Evolutionary conservation across 139 green algal species (phyloP).

Genomic region (Ostreobium quekettii): DNA sequence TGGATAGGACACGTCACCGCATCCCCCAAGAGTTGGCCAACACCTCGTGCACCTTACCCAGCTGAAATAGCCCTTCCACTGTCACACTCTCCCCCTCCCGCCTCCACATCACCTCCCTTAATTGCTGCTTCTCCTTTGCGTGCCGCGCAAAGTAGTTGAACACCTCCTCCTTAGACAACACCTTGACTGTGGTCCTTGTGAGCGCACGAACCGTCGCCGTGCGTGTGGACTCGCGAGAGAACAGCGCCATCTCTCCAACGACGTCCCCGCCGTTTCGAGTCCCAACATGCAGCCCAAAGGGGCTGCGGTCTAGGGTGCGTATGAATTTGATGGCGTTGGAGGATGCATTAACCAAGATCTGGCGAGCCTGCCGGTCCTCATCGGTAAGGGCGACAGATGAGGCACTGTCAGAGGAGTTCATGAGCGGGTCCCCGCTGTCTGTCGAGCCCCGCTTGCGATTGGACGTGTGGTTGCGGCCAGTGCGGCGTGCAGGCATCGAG

Average conservation of each 20-base stretch:
- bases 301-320: constrained; percentile 11
- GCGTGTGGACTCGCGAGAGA: constrained; percentile 28
- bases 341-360: constrained; percentile 26
- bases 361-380: constrained; percentile 26
- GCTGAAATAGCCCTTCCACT: constrained; percentile 42
- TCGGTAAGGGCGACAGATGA: constrained; percentile 20
- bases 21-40: background rate
- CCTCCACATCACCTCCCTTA: constrained; percentile 37
- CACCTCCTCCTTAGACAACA: constrained; percentile 41
- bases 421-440: constrained; percentile 11
- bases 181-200: constrained; percentile 22
- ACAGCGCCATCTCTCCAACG: constrained; percentile 42
- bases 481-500: constrained; percentile 8
- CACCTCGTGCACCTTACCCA: constrained; percentile 31
- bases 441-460: background rate
- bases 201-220: constrained; percentile 33
- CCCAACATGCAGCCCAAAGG: constrained; percentile 29
- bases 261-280: constrained; percentile 34
- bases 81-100: constrained; percentile 44
- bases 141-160: constrained; percentile 30
- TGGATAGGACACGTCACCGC: no score
- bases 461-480: background rate
- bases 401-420: constrained; percentile 22
- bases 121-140: constrained; percentile 33
- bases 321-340: constrained; percentile 32